Conservation (phyloP, 208 protist species). For the Trypanosoma vivax region DNA sequence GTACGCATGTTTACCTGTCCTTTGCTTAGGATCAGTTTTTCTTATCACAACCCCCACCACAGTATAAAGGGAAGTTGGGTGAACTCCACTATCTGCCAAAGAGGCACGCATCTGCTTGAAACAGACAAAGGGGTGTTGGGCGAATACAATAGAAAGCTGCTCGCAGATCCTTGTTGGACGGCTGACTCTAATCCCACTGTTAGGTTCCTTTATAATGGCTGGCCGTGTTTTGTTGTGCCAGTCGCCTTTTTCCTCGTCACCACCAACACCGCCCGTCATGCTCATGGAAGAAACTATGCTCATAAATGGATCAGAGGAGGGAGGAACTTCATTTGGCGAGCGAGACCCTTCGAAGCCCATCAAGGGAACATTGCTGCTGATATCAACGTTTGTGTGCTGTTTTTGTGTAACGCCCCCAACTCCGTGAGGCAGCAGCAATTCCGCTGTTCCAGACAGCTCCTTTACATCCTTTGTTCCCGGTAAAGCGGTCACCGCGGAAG, state of each 20-base stretch:
- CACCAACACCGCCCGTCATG: neutral
- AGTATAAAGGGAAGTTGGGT: constrained; percentile 18
- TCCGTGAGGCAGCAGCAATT: neutral
- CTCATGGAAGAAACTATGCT: constrained; percentile 7
- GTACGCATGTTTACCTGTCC: constrained; percentile 25
- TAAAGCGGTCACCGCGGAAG: neutral
- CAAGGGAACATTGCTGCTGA: constrained; percentile 1
- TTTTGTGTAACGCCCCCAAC: neutral
- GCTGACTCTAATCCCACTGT: constrained; percentile 47
- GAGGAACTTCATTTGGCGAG: neutral
- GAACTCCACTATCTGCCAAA: neutral
- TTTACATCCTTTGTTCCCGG: no score
- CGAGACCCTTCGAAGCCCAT: neutral
- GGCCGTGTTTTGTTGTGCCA: neutral
- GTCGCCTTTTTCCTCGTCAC: neutral
- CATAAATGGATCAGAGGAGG: constrained; percentile 17
- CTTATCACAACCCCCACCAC: constrained; percentile 60
- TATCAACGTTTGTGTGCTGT: neutral
- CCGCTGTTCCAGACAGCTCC: neutral
- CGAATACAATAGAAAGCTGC: constrained; percentile 49
- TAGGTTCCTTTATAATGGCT: constrained; percentile 14
- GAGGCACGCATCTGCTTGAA: constrained; percentile 23
- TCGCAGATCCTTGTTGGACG: constrained; percentile 45
- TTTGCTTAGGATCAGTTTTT: constrained; percentile 60
- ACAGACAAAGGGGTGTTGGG: constrained; percentile 42